These are phyloP conservation scores for Lachancea sp. DNA, from an alignment of 805 yeast species.

Conservation along the genomic window DNA sequence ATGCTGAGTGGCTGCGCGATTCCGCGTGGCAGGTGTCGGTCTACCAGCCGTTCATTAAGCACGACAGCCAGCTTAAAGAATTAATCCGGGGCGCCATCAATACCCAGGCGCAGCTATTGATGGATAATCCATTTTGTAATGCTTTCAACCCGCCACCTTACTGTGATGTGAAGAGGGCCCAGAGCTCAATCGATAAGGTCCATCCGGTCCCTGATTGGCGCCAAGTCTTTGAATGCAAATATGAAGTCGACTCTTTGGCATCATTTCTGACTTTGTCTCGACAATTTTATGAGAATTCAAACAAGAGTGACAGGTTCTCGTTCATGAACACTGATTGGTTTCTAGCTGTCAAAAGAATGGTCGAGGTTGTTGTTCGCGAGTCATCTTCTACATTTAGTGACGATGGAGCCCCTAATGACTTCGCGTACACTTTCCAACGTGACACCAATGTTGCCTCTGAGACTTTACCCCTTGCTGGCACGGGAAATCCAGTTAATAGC, in stretches of 20 bases:
- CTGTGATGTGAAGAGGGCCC: slow-evolving; percentile 38
- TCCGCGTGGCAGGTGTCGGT: slow-evolving; percentile 77
- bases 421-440: slow-evolving; percentile 64
- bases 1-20: slow-evolving; percentile 90
- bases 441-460: slow-evolving; percentile 72
- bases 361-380: slow-evolving; percentile 53
- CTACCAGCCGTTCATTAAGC: slow-evolving; percentile 53
- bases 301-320: slow-evolving; percentile 41
- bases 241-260: slow-evolving; percentile 81
- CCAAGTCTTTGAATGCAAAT: slow-evolving; percentile 80
- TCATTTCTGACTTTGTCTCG: slow-evolving; percentile 70
- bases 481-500: slow-evolving; percentile 74
- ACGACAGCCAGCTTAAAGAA: slow-evolving; percentile 44
- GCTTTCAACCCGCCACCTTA: slow-evolving; percentile 81
- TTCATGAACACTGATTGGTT: slow-evolving; percentile 46
- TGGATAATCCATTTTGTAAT: slow-evolving; percentile 72
- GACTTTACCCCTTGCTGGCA: slow-evolving; percentile 70
- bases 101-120: slow-evolving; percentile 64
- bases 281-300: slow-evolving; percentile 56
- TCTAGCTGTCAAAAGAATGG: slow-evolving; percentile 46
- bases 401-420: slow-evolving; percentile 36
- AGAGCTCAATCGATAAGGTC: slow-evolving; percentile 56
- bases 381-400: slow-evolving; percentile 53
- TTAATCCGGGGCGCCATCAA: slow-evolving; percentile 73
- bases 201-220: slow-evolving; percentile 64